Base-by-base conservation (phyloP, 108 stramenopile genomes). In the Cyclotella sp. region DNA sequence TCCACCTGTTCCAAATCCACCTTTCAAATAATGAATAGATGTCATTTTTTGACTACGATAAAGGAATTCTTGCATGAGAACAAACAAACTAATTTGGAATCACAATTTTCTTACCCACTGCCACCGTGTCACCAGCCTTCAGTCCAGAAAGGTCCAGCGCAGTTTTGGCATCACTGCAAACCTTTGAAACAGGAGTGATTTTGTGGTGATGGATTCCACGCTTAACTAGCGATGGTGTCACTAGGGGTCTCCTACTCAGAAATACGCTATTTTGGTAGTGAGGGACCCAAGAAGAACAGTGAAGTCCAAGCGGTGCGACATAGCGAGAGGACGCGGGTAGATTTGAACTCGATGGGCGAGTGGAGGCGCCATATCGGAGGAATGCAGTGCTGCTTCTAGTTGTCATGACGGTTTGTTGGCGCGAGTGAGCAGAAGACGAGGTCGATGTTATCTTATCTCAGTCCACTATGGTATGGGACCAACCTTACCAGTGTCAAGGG, bases 1-100 rank as follows among this genome's bases (percentile, higher is more conserved):
- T 6, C 92, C 90, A 9, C 87, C 90, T n/a, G 88, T 40, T 30
- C 92, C 92, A 75, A 93, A 93, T 12, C 92, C 90, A 49, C 92
- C 89, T 29, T 75, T 71, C 39, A 41, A 15, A 42, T 9, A 26
- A 58, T 19, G n/a, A 13, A 70, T 5, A 58, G 55, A 57, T 27
- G 18, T 24, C 18, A 43, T n/a, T n/a, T n/a, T n/a, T n/a, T n/a
- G n/a, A 59, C 29, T 4, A 30, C 8, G 26, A 26, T 43, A 44
- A 39, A 39, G 9, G 9, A 34, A 53, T 28, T 21, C 0, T 34
- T 34, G 21, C 57, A 70, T 40, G 18, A 70, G 57, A 58, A 7
- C 0, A 39, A 44, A n/a, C 6, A 9, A 14, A 53, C 28, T 34
- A 18, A 0, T 4, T 30, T 12, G 41, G 3, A 30, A 58, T 0